Base-by-base conservation (phyloP, 108 stramenopile species). In the Pelagomonas calceolata region DNA sequence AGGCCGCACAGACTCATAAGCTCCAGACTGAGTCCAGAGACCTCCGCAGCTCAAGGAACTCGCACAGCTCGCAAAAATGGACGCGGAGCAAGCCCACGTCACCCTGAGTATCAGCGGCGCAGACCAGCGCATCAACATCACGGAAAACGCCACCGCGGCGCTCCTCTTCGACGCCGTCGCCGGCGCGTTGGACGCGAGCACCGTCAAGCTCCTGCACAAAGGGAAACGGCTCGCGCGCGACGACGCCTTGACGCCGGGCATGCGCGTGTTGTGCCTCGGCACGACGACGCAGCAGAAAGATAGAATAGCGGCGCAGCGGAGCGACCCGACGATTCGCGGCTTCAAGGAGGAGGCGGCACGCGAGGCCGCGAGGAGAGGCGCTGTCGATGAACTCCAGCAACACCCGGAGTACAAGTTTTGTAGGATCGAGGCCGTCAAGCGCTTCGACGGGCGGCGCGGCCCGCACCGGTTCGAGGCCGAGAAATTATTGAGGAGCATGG, bases 291-390 rank as follows among this genome's bases (percentile, higher is more conserved):
- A 17, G 51, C 21, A 60, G 51, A 26, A 26, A 26, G 51, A 16
- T 1, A 26, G 21, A 17, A 26, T 60, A 17, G 7, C 7, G 3
- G 10, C 7, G 21, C 7, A 1, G 3, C 70, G 78, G 67, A 85
- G 84, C 18, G 90, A 91, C 80, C 90, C 90, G 16, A 72, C 81
- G 15, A 88, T 91, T 64, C 84, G 90, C 30, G 90, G 88, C 3
- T 91, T 89, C 71, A 86, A 83, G 36, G 69, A 82, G 34, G 73
- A 63, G 12, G 60, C 36, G 51, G 51, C 51, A 1, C 3, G 10
- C 21, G 51, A 60, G 51, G 21, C 21, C 21, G 51, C 51, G 51
- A 17, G 51, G 21, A 17, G 51, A 17, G 51, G 51, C 51, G 51
- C 7, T 3, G 44, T 16, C 44, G 26, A 3, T 26, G 51, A 26